Percentiles rank a stretch among this genome's conserved stretches.
These are phyloP conservation scores for Aspergillus hiratsukae DNA, from an alignment of 2,329 filamentous ascomycete species.

Conservation along the genomic window DNA sequence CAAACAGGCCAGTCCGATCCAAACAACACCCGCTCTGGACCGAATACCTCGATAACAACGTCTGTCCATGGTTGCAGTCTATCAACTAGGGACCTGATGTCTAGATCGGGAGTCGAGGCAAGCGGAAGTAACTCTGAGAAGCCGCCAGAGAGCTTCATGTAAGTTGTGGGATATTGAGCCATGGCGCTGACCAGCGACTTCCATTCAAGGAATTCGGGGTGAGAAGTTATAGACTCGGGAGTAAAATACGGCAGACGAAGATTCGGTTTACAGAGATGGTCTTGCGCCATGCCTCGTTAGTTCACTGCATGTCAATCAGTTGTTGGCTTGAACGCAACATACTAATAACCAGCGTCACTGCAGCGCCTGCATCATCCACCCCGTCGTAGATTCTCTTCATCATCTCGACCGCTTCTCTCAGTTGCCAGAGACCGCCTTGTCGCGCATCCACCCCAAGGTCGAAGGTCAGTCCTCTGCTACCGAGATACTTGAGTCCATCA, in stretches of 20 bases:
- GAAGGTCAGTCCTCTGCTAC: constrained; percentile 62
- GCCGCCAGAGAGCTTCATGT: constrained; percentile 85
- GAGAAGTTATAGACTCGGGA: constrained; percentile 31
- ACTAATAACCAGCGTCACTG: constrained; percentile 65
- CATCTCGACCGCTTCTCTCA: constrained; percentile 67
- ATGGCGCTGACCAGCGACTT: constrained; percentile 63
- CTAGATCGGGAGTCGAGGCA: constrained; percentile 10
- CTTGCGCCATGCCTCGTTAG: constrained; percentile 39
- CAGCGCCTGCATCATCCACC: constrained; percentile 45
- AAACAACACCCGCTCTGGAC: constrained; percentile 73
- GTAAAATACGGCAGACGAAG: constrained; percentile 55
- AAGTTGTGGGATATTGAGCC: constrained; percentile 61
- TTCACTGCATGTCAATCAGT: background rate
- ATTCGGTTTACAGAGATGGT: constrained; percentile 88
- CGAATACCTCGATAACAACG: constrained; percentile 68
- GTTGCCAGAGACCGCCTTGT: constrained; percentile 67
- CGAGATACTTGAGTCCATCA: constrained; percentile 61
- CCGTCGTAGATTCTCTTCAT: constrained; percentile 62
- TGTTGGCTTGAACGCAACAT: constrained; percentile 13
- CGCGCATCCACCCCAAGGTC: constrained; percentile 82
- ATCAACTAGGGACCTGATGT: constrained; percentile 44
- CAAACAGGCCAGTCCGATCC: constrained; percentile 93
- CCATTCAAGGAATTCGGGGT: constrained; percentile 65
- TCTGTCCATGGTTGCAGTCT: constrained; percentile 67
- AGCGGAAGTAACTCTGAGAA: constrained; percentile 70